Evolutionary conservation across 208 protist species (phyloP).

Genomic region (Crithidia thermophila): DNA sequence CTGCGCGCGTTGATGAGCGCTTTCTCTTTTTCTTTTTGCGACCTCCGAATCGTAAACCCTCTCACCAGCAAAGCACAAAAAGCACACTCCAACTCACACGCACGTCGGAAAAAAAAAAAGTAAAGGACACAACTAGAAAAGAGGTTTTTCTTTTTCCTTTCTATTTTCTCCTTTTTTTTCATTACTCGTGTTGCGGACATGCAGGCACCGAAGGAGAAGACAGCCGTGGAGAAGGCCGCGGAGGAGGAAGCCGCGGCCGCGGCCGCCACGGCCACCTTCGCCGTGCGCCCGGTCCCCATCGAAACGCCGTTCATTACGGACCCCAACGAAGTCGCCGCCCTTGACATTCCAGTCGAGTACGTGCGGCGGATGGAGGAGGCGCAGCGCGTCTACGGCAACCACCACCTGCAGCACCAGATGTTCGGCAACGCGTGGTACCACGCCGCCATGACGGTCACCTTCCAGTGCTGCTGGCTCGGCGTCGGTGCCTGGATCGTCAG

Average conservation of each 20-base stretch:
- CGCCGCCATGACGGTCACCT: slow-evolving; percentile 47
- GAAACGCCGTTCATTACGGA: slow-evolving; percentile 72
- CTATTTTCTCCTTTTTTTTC: not conserved
- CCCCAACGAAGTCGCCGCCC: slow-evolving; percentile 33
- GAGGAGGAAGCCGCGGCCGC: not conserved
- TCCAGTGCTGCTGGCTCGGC: slow-evolving; percentile 68
- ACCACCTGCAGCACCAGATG: slow-evolving; percentile 48
- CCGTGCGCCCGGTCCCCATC: not conserved
- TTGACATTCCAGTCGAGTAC: slow-evolving; percentile 55
- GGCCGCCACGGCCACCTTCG: not conserved
- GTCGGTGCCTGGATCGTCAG: slow-evolving; percentile 63
- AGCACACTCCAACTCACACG: too few species aligned
- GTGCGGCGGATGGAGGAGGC: slow-evolving; percentile 76
- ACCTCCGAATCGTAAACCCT: too few species aligned
- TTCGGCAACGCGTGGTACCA: slow-evolving; percentile 37
- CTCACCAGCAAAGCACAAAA: too few species aligned
- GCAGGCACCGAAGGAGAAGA: slow-evolving; percentile 7
- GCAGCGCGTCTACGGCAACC: slow-evolving; percentile 54
- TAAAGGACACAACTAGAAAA: too few species aligned
- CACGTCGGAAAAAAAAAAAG: too few species aligned
- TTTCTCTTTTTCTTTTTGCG: too few species aligned
- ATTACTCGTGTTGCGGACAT: not conserved
- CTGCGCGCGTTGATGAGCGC: too few species aligned
- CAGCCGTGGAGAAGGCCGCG: slow-evolving; percentile 1
- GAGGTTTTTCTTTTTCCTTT: slow-evolving; percentile 6